These are phyloP conservation scores for Phytophthora sojae DNA, from an alignment of 352 stramenopile species.

Conservation along the genomic window DNA sequence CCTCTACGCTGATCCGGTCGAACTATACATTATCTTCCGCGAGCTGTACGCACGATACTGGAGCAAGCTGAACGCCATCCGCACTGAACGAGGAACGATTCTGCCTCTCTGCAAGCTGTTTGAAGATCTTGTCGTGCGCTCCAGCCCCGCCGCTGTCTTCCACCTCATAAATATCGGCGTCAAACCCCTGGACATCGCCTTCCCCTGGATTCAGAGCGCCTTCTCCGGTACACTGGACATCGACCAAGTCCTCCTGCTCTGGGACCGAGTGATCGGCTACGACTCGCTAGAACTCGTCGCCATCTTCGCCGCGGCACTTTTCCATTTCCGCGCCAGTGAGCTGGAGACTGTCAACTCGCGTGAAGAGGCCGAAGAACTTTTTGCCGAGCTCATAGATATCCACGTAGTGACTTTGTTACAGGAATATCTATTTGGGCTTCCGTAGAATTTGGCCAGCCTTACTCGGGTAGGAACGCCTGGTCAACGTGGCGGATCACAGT, in stretches of 20 bases:
- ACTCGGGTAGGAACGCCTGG: constrained; percentile 44
- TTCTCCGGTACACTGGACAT: constrained; percentile 85
- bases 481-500: constrained; percentile 48
- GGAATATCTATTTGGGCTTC: constrained; percentile 72
- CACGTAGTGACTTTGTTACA: constrained; percentile 74
- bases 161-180: constrained; percentile 70
- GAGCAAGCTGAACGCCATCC: constrained; percentile 79
- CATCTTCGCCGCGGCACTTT: constrained; percentile 75
- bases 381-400: constrained; percentile 75
- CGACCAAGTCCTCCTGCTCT: constrained; percentile 77
- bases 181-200: constrained; percentile 72
- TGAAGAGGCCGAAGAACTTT: constrained; percentile 72
- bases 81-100: constrained; percentile 60
- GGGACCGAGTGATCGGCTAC: constrained; percentile 80
- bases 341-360: constrained; percentile 48
- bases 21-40: constrained; percentile 82
- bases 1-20: constrained; percentile 65
- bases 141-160: constrained; percentile 58
- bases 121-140: constrained; percentile 65
- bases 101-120: constrained; percentile 80
- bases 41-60: constrained; percentile 84
- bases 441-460: constrained; percentile 26
- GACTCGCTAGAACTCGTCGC: constrained; percentile 75
- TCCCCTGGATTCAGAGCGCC: constrained; percentile 82
- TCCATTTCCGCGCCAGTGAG: constrained; percentile 71